phyloP scores from a whole-genome alignment of 768 basidiomycete species.

The Xanthoconium purpureum region DNA sequence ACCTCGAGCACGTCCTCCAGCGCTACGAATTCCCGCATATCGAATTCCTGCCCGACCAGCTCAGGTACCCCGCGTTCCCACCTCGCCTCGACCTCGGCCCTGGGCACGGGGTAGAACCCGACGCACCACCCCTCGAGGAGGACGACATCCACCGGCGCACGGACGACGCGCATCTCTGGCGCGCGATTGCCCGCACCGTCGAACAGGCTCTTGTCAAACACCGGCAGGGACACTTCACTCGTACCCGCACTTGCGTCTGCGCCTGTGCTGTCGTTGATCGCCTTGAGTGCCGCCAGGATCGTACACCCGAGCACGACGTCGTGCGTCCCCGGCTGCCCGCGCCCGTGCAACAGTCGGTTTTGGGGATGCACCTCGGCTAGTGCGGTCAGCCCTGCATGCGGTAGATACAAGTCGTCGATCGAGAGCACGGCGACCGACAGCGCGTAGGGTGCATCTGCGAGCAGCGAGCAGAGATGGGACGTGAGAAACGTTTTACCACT shows the following conservation, averaged over 20 bases:
- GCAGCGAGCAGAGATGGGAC: conserved; percentile 44
- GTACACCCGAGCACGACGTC: conserved; percentile 65
- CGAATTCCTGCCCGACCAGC: conserved; percentile 24
- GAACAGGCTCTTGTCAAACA: conserved; percentile 84
- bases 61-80: conserved; percentile 41
- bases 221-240: conserved; percentile 53
- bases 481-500: conserved; percentile 88
- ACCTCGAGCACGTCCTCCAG: conserved; percentile 58
- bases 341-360: conserved; percentile 71
- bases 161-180: conserved; percentile 39
- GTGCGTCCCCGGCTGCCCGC: conserved; percentile 94
- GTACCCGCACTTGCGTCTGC: neutral
- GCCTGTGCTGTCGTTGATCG: conserved; percentile 30
- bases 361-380: conserved; percentile 49
- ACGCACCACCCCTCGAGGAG: conserved; percentile 96
- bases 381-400: conserved; percentile 55
- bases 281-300: conserved; percentile 49
- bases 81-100: conserved; percentile 46
- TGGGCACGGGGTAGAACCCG: conserved; percentile 70
- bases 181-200: conserved; percentile 83
- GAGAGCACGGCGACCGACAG: conserved; percentile 65
- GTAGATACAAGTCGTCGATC: conserved; percentile 84
- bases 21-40: conserved; percentile 37
- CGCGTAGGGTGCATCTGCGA: conserved; percentile 44
- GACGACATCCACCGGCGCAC: conserved; percentile 68